Base-by-base conservation (phyloP, 106 monocot genomes). In the Apostasia ramifera region DNA sequence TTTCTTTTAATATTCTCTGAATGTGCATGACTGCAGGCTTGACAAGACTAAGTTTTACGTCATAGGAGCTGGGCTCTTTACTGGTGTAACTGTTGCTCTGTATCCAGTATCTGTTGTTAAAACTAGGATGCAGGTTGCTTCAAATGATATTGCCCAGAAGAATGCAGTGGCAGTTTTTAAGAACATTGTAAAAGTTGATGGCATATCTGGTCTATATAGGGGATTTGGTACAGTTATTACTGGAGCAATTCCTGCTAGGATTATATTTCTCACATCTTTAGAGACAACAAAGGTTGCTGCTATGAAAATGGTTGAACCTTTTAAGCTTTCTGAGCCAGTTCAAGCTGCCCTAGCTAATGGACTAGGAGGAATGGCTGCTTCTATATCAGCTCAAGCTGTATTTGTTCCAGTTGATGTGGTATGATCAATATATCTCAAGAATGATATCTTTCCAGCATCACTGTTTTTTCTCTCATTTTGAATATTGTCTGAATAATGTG, bases 351-450 rank as follows among this genome's bases (percentile, higher is more conserved):
- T 99, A 71, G 86, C 90, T 60, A 99, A 99, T 78, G 98, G 98
- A 57, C 63, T 88, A 55, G 90, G 79, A 6, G 98, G 98, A 70
- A 80, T 93, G 82, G 69, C 73, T 11, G 93, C 98, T 39, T 99
- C 98, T 76, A 41, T 93, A 49, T 81, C 74, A 41, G 85, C 98
- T 66, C 98, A 99, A 68, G 76, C 93, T 59, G 75, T 99, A 0
- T 93, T 93, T 84, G 88, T 99, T 63, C 98, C 98, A 45, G 85
- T 99, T 57, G 98, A 99, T 76, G 98, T 99, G 98, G 98, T 98
- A 90, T 69, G 69, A 52, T 46, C 41, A 4, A 64, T 40, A 64
- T 40, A 47, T 44, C 6, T 44, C 41, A 45, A 45, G 46, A 44
- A 45, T n/a, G 12, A 47, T 47, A 0, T 58, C 37, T 58, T 5